phyloP scores from a whole-genome alignment of 495 filamentous ascomycete species.

The Paragyromitra xinjiangensis region DNA sequence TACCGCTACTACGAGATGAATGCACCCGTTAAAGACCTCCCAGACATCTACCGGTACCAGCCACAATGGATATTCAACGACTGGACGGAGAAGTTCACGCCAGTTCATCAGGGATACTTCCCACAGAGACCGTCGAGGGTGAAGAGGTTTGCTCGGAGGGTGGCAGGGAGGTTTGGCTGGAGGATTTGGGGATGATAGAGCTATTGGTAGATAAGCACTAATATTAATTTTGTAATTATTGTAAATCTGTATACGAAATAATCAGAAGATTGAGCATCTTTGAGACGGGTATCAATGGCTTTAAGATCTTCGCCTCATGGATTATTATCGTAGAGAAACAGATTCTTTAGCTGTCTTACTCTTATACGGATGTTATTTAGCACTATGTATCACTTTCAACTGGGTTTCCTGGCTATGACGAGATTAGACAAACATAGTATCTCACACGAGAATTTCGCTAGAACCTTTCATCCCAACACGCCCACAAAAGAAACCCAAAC shows the following conservation, averaged over 20 bases:
- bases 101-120: background rate
- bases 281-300: too few relatives aligned
- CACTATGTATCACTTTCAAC: too few relatives aligned
- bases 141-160: background rate
- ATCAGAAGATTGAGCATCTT: too few relatives aligned
- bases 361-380: too few relatives aligned
- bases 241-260: too few relatives aligned
- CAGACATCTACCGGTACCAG: background rate
- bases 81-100: background rate
- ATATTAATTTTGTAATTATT: too few relatives aligned
- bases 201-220: background rate
- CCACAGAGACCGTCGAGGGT: background rate
- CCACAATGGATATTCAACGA: slow-evolving; percentile 19
- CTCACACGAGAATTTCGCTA: background rate
- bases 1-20: slow-evolving; percentile 16
- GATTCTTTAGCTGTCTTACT: too few relatives aligned
- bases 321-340: too few relatives aligned
- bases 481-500: too few relatives aligned
- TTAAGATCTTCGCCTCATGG: too few relatives aligned
- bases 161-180: background rate
- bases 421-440: background rate
- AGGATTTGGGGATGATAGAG: background rate
- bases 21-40: background rate
- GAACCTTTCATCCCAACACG: background rate
- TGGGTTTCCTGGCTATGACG: background rate